phyloP scores from a whole-genome alignment of 2,329 filamentous ascomycete species.

The Ascomycota sp. region DNA sequence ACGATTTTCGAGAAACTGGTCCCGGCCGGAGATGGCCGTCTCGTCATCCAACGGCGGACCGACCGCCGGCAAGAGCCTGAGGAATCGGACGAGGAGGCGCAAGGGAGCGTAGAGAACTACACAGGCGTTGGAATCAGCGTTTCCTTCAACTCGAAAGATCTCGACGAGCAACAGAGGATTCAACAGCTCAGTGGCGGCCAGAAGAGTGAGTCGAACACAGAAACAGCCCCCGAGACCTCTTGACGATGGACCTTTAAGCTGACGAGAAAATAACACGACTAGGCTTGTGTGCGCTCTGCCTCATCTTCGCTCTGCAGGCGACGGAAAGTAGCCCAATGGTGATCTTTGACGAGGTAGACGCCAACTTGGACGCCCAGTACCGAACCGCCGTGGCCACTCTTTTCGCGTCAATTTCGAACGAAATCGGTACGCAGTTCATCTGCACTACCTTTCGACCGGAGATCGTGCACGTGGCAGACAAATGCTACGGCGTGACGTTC shows the following conservation, averaged over 20 bases:
- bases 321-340: slow-evolving; percentile 97
- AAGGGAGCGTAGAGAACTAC: slow-evolving; percentile 75
- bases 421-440: slow-evolving; percentile 64
- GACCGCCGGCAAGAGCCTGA: slow-evolving; percentile 42
- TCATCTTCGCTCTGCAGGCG: slow-evolving; percentile 97
- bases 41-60: slow-evolving; percentile 81
- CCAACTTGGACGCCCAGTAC: slow-evolving; percentile 95
- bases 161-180: slow-evolving; percentile 91
- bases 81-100: slow-evolving; percentile 49
- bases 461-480: slow-evolving; percentile 86
- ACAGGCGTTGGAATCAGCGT: slow-evolving; percentile 91
- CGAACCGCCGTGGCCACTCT: slow-evolving; percentile 85
- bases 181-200: slow-evolving; percentile 94
- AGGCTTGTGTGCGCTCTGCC: slow-evolving; percentile 88
- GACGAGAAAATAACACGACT: no score
- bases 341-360: slow-evolving; percentile 97
- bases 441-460: slow-evolving; percentile 97
- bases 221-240: no score
- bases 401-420: slow-evolving; percentile 55
- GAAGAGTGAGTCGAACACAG: slow-evolving; percentile 48
- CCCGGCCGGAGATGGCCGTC: slow-evolving; percentile 72
- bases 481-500: slow-evolving; percentile 93
- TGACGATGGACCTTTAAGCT: no score
- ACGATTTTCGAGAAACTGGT: slow-evolving; percentile 90
- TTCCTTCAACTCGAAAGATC: slow-evolving; percentile 91